Evolutionary conservation across 805 yeast genomes (phyloP).

Genomic region (Ogataea zsoltii): DNA sequence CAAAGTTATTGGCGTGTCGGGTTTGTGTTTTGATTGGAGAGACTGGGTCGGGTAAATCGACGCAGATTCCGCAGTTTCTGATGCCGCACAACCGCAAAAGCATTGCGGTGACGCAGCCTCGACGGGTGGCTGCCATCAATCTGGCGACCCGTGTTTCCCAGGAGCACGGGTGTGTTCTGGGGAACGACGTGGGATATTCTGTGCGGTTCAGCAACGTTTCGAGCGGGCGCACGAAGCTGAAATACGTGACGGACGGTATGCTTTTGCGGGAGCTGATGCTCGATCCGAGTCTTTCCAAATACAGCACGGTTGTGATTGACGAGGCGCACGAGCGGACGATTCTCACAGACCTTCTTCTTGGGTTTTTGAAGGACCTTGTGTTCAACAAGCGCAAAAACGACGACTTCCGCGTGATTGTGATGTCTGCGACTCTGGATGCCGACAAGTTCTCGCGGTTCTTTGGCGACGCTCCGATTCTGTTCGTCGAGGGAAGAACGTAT

Average conservation of each 20-base stretch:
- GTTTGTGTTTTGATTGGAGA: conserved; percentile 90
- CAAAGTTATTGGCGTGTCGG: conserved; percentile 52
- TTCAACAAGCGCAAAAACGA: conserved; percentile 41
- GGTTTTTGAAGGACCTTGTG: conserved; percentile 75
- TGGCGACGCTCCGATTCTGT: conserved; percentile 75
- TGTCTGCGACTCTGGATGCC: conserved; percentile 98
- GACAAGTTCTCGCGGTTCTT: conserved; percentile 80
- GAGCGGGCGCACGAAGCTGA: conserved; percentile 60
- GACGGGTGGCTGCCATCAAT: conserved; percentile 96
- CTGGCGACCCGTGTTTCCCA: conserved; percentile 91
- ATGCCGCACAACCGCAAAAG: conserved; percentile 52
- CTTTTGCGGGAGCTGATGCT: conserved; percentile 85
- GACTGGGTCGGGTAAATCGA: conserved; percentile 92
- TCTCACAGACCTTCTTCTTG: conserved; percentile 84
- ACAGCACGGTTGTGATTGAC: conserved; percentile 80
- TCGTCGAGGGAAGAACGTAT: conserved; percentile 86
- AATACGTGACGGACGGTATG: conserved; percentile 97
- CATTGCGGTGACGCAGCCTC: conserved; percentile 94
- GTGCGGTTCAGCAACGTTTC: conserved; percentile 85
- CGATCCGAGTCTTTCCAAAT: conserved; percentile 60
- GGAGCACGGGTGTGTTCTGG: conserved; percentile 76
- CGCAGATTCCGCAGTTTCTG: conserved; percentile 94
- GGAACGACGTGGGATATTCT: conserved; percentile 86
- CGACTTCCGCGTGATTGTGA: conserved; percentile 70
- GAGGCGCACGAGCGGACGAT: conserved; percentile 98